Evolutionary conservation across 163 green algal genomes (phyloP), one percentile per base, ranked within the genome.

Genomic region (Trebouxia gelatinosa): DNA sequence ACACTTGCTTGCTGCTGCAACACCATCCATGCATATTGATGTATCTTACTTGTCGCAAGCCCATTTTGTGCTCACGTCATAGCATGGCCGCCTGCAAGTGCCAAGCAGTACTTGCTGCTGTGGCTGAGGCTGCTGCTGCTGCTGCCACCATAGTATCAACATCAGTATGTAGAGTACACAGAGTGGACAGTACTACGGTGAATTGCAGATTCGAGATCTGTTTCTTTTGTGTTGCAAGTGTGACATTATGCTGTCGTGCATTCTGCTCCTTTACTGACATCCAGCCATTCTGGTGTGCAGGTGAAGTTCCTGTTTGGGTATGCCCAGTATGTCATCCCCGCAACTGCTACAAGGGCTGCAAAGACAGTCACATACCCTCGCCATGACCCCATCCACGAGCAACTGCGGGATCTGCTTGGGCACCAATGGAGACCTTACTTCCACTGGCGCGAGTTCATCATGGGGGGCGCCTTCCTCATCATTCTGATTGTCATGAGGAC

Each of bases 261-360:
- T 26, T n/a, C n/a, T n/a, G n/a, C n/a, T n/a, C n/a, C n/a, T 29
- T 19, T 19, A 59, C 48, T 59, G 48, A 58, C 48, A 3, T 2
- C 2, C 2, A 59, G 48, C 3, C 58, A 26, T 67, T 2, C 2
- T 40, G 13, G 19, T 4, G 3, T 64, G 61, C 83, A 89, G 80
- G 75, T 88, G 57, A 91, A 91, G 78, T 88, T 83, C 64, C 80
- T 89, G 31, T 81, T 90, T 26, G 88, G 88, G 4, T 80, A 89
- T 54, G 85, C 29, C 2, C 59, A 68, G 59, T 68, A 68, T 21
- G 59, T 68, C 28, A 74, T 67, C 81, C 59, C 13, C 58, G 61
- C 29, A 71, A 64, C 11, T 58, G 78, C 58, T 28, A 62, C 5
- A 28, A 80, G 9, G 38, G 78, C 78, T 51, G 38, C 66, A n/a